Evolutionary conservation across 352 stramenopile species (phyloP), one percentile per base, ranked within the genome.

Genomic region (Globisporangium camurandrum): DNA sequence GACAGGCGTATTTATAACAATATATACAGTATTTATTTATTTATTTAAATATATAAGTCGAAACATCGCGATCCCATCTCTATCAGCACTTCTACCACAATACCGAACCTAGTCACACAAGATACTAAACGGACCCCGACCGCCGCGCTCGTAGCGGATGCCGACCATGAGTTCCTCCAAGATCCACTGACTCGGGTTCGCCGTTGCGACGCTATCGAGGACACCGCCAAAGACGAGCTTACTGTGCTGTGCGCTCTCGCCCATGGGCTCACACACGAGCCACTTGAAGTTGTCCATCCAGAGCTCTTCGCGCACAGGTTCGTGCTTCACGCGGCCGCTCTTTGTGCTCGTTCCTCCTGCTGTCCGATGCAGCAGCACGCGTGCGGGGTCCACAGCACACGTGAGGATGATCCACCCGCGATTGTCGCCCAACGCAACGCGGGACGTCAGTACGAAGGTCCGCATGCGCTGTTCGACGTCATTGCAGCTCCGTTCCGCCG

Each of bases 271-370:
- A 30, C 38, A 59, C 22, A 59, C 20, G 23, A 39, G 42, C 52
- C 52, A 59, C 38, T 54, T 59, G 38, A 46, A 14, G n/a, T 55
- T 54, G 34, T 59, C 52, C 17, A 53, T 54, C 52, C 52, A 59
- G 30, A 54, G 46, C 31, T 59, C 52, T 38, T 59, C 38, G 30
- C 46, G 44, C 38, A 44, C 19, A 5, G 52, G 44, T 46, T 53
- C 52, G 11, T 43, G 52, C 1, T 27, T 24, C 44, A 34, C 36
- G 1, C 44, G 16, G 9, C 52, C 44, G n/a, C 38, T 47, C 2
- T 24, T 44, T 12, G 43, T 30, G 12, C 22, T 19, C 10, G 43
- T 47, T 19, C 33, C 16, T 20, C 36, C 16, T 17, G 24, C 41
- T n/a, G n/a, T n/a, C n/a, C n/a, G n/a, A n/a, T n/a, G n/a, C n/a